phyloP scores from a whole-genome alignment of 106 monocot species.

The Narthecium ossifragum region DNA sequence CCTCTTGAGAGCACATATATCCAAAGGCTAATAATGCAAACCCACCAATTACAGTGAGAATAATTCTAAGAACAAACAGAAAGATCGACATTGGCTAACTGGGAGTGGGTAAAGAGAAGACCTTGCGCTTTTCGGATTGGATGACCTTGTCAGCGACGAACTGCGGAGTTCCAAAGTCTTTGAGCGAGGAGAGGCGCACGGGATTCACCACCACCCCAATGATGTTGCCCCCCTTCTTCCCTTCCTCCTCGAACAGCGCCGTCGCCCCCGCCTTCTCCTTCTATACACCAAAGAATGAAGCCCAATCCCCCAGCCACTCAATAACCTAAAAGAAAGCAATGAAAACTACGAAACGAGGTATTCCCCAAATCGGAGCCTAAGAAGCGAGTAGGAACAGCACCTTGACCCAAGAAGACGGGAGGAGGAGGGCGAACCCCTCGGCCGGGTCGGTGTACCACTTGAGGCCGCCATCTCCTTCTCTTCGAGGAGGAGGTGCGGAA shows the following conservation, averaged over 20 bases:
- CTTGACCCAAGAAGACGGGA: conserved; percentile 49
- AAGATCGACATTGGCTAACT: too few relatives aligned
- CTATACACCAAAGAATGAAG: conserved; percentile 16
- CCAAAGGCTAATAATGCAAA: too few relatives aligned
- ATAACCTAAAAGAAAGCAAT: neutral
- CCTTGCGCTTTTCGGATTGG: conserved; percentile 75
- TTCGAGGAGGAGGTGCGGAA: too few relatives aligned
- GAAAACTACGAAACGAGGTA: too few relatives aligned
- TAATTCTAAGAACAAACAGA: too few relatives aligned
- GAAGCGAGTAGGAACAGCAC: too few relatives aligned
- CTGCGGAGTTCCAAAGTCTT: conserved; percentile 83
- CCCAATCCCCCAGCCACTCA: neutral
- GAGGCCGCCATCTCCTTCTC: conserved; percentile 3
- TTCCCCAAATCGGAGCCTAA: too few relatives aligned
- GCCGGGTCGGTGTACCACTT: conserved; percentile 40
- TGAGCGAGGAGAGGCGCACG: conserved; percentile 51
- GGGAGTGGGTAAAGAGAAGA: conserved; percentile 3
- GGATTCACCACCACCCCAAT: conserved; percentile 88
- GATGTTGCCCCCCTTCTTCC: conserved; percentile 52
- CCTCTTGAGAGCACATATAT: too few relatives aligned
- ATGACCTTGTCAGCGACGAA: conserved; percentile 92
- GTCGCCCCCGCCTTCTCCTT: conserved; percentile 93
- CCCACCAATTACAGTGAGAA: too few relatives aligned
- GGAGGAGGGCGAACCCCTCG: conserved; percentile 51
- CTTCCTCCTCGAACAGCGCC: conserved; percentile 62